Evolutionary conservation across 139 green algal species (phyloP), one percentile per base, ranked within the genome.

Genomic region (Tetradesmus obliquus): DNA sequence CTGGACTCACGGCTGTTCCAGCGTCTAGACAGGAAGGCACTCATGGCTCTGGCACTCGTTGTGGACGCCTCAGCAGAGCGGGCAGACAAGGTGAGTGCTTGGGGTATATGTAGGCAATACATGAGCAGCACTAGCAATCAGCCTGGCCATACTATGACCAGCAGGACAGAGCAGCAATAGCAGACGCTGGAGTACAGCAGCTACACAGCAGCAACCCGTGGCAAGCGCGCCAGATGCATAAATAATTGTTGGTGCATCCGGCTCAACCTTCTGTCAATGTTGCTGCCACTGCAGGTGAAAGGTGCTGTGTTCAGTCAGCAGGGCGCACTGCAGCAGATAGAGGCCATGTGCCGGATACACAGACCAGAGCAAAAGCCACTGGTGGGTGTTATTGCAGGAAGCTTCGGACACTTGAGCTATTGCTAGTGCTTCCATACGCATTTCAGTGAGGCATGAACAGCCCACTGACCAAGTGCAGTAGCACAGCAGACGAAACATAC

Each of bases 21-120:
- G 12, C 12, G 83, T 6, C 60, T 89, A 5, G 91, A 94, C 79
- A 54, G 88, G 51, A 54, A 82, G 1, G 86, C 91, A 15, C 89
- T 96, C 4, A 84, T 94, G 24, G 58, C 88, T 6, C 89, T 95
- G 17, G 94, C 93, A 72, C 82, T 92, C 20, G 88, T 72, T 5
- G 90, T 91, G 20, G 94, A 96, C 76, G 91, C 89, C 15, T 17
- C 92, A 13, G 93, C 94, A 55, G 94, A 96, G 80, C 91, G 94
- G 1, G 89, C 93, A 55, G 90, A 93, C 13, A 94, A 94, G 66
- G 83, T 96, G 86, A 60, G 54, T 55, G 86, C 0, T 93, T 91
- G 58, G 66, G 17, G 66, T 19, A 24, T 76, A 4, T 76, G 66
- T 19, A 24, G 17, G 17, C 66, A 24, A 0, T 76, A 76, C 66